phyloP scores from a whole-genome alignment of 2,329 filamentous ascomycete species.

The Xylariaceae sp. region DNA sequence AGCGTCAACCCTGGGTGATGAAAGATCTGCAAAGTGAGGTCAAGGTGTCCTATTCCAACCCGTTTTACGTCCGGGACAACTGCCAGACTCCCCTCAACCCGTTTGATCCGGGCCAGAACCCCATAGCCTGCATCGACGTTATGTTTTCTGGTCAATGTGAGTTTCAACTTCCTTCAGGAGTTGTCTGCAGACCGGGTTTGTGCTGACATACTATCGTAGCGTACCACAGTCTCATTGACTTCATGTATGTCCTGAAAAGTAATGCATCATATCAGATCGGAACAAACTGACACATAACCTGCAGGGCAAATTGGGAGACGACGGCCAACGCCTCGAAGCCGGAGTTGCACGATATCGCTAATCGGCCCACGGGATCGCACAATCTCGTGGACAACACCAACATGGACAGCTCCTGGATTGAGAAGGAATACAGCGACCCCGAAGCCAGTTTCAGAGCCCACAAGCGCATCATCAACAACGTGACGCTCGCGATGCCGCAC shows the following conservation, averaged over 20 bases:
- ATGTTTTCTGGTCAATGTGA: slow-evolving; percentile 60
- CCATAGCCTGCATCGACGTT: slow-evolving; percentile 60
- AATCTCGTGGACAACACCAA: slow-evolving; percentile 69
- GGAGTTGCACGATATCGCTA: slow-evolving; percentile 35
- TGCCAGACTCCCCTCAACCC: slow-evolving; percentile 58
- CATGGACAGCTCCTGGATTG: slow-evolving; percentile 63
- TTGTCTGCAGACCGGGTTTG: neutral
- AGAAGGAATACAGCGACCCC: slow-evolving; percentile 49
- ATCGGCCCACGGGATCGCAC: slow-evolving; percentile 56
- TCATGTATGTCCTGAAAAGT: slow-evolving; percentile 35
- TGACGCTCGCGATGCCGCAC: slow-evolving; percentile 74
- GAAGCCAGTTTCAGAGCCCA: slow-evolving; percentile 44
- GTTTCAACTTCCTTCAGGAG: slow-evolving; percentile 7
- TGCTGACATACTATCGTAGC: slow-evolving; percentile 30
- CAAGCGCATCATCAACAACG: slow-evolving; percentile 63
- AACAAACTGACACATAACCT: slow-evolving; percentile 26
- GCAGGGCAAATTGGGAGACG: slow-evolving; percentile 46
- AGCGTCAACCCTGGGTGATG: slow-evolving; percentile 48
- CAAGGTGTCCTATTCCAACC: slow-evolving; percentile 58
- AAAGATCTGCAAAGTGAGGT: slow-evolving; percentile 52
- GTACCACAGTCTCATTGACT: slow-evolving; percentile 65
- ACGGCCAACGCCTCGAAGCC: slow-evolving; percentile 42
- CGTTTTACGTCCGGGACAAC: slow-evolving; percentile 45
- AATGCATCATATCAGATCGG: neutral
- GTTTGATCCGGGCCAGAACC: slow-evolving; percentile 38